These are phyloP conservation scores for Fragilaria crotonensis DNA, from an alignment of 108 stramenopile genomes.

Conservation along the genomic window DNA sequence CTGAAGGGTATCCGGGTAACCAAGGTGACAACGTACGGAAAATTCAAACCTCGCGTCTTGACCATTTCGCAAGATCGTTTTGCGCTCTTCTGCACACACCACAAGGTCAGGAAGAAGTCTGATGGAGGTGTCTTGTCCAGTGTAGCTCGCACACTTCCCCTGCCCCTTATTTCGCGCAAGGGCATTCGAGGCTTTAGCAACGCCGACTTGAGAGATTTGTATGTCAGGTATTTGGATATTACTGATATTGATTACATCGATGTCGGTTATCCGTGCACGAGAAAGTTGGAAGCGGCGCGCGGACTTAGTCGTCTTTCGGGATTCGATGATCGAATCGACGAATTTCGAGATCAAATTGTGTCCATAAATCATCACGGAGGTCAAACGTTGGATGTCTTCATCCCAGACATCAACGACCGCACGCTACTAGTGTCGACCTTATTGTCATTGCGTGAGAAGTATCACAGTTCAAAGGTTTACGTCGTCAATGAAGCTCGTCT, in stretches of 20 bases:
- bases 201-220: constrained; percentile 11
- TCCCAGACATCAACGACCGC: constrained; percentile 33
- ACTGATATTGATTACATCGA: constrained; percentile 51
- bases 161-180: constrained; percentile 13
- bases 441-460: constrained; percentile 24
- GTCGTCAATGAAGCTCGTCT: constrained; percentile 42
- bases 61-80: constrained; percentile 53
- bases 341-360: constrained; percentile 20
- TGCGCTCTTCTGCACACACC: constrained; percentile 57
- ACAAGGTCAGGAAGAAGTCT: constrained; percentile 9
- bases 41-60: constrained; percentile 34
- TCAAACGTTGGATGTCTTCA: constrained; percentile 30
- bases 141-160: constrained; percentile 9
- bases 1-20: constrained; percentile 26
- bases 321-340: constrained; percentile 10
- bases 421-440: constrained; percentile 30
- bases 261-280: constrained; percentile 48
- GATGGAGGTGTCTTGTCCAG: constrained; percentile 13
- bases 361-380: constrained; percentile 51
- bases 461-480: constrained; percentile 21
- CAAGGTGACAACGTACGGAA: constrained; percentile 38
- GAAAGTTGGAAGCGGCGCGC: constrained; percentile 43
- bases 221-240: constrained; percentile 56
- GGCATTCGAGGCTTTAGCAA: constrained; percentile 10
- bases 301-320: constrained; percentile 8